Evolutionary conservation across 352 stramenopile species (phyloP).

Genomic region (Globisporangium uncinulatum): DNA sequence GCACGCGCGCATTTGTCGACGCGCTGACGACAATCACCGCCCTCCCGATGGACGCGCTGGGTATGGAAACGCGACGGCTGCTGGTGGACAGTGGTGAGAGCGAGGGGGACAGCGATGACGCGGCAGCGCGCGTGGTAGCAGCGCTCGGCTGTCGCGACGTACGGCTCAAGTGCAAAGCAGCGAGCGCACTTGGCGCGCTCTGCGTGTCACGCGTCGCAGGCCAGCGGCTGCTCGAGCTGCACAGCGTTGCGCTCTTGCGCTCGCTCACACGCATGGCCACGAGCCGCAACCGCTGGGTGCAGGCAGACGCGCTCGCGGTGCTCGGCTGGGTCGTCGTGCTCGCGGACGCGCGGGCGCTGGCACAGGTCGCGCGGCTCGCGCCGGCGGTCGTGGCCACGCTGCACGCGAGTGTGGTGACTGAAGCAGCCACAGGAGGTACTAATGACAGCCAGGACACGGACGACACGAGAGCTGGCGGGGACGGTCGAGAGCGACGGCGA

Average conservation of each 20-base stretch:
- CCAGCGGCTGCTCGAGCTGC: conserved; percentile 44
- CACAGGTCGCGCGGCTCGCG: conserved; percentile 31
- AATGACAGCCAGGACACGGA: not conserved
- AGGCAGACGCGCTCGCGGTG: conserved; percentile 70
- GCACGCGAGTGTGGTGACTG: conserved; percentile 26
- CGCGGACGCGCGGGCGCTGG: conserved; percentile 41
- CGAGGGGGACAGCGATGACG: not conserved
- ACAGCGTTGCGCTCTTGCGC: conserved; percentile 29
- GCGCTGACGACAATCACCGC: conserved; percentile 69
- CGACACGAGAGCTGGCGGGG: too few relatives aligned
- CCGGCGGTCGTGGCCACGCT: conserved; percentile 39
- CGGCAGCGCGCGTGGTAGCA: conserved; percentile 31
- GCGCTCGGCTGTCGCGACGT: conserved; percentile 57
- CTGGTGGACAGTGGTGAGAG: conserved; percentile 20
- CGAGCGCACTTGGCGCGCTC: conserved; percentile 63
- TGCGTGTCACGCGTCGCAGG: conserved; percentile 71
- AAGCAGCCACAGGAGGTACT: not conserved
- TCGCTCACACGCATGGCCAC: conserved; percentile 53
- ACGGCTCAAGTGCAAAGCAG: conserved; percentile 74
- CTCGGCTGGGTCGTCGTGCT: conserved; percentile 73
- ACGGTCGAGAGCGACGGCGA: not conserved
- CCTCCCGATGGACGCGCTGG: conserved; percentile 55
- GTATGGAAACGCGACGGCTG: conserved; percentile 65
- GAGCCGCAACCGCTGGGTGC: conserved; percentile 66
- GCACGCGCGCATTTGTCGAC: conserved; percentile 44